Conservation (phyloP, 2,329 filamentous ascomycete species). For the Alternaria hordeiaustralica region DNA sequence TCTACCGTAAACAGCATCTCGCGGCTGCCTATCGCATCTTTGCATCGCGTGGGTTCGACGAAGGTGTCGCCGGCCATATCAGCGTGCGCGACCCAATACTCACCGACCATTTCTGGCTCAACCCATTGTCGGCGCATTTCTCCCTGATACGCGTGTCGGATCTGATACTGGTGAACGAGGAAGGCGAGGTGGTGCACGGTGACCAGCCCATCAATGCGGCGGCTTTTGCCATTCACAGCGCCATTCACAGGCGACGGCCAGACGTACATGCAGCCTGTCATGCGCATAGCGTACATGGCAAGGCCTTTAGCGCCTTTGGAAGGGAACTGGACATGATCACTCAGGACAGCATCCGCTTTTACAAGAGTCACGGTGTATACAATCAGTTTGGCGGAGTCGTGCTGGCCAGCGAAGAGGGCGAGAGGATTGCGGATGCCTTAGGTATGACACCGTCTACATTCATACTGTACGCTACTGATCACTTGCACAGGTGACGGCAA, state of each 20-base stretch:
- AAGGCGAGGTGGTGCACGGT: slow-evolving; percentile 50
- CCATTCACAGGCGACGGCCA: slow-evolving; percentile 47
- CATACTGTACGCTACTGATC: background rate
- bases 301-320: slow-evolving; percentile 57
- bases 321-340: slow-evolving; percentile 56
- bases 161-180: slow-evolving; percentile 54
- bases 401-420: slow-evolving; percentile 52
- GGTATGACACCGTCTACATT: slow-evolving; percentile 16
- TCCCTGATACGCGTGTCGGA: slow-evolving; percentile 51
- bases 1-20: slow-evolving; percentile 56
- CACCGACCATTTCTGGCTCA: slow-evolving; percentile 50
- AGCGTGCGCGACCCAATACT: slow-evolving; percentile 48
- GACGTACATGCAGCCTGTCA: slow-evolving; percentile 54
- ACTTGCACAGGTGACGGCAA: slow-evolving; percentile 34
- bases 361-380: slow-evolving; percentile 51
- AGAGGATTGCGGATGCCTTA: slow-evolving; percentile 51
- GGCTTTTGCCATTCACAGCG: slow-evolving; percentile 56
- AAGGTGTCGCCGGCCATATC: slow-evolving; percentile 56
- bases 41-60: slow-evolving; percentile 49
- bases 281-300: slow-evolving; percentile 56
- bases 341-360: slow-evolving; percentile 55
- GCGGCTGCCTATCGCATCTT: slow-evolving; percentile 54
- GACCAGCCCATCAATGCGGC: slow-evolving; percentile 54
- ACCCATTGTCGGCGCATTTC: slow-evolving; percentile 55
- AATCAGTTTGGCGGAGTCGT: slow-evolving; percentile 52